phyloP scores from a whole-genome alignment of 768 basidiomycete species.

The Agaricus subrufescens region DNA sequence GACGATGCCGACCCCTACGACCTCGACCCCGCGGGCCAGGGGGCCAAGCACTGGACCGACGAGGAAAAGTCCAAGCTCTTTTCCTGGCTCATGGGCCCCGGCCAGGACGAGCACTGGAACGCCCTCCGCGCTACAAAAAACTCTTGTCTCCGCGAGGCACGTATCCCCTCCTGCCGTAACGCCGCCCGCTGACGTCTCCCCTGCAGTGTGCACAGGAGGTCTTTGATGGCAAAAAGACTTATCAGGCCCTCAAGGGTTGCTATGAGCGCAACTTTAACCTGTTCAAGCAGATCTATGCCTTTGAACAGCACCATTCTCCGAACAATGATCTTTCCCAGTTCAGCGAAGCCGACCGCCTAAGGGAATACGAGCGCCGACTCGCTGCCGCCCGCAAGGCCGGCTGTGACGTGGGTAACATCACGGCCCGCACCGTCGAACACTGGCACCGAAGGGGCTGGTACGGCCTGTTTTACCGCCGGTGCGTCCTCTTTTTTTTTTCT shows the following conservation, averaged over 20 bases:
- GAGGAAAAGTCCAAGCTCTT: constrained; percentile 78
- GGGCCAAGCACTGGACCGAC: constrained; percentile 83
- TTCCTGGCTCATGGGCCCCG: constrained; percentile 69
- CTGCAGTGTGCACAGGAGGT: constrained; percentile 64
- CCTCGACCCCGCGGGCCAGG: constrained; percentile 45
- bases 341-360: constrained; percentile 58
- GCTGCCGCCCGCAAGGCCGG: constrained; percentile 60
- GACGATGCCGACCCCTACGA: constrained; percentile 38
- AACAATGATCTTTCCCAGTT: constrained; percentile 32
- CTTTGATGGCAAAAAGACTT: constrained; percentile 74
- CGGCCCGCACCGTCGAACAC: constrained; percentile 69
- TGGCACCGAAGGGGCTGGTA: constrained; percentile 82
- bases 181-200: constrained; percentile 4
- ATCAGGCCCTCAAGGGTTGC: constrained; percentile 80
- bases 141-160: constrained; percentile 74
- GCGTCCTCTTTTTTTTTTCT: constrained; percentile 4
- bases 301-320: constrained; percentile 45
- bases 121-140: constrained; percentile 76
- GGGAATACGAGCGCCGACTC: constrained; percentile 70
- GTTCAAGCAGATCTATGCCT: constrained; percentile 78
- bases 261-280: constrained; percentile 83
- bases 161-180: constrained; percentile 12
- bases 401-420: constrained; percentile 70
- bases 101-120: constrained; percentile 76
- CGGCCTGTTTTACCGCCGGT: constrained; percentile 66